Base-by-base conservation (phyloP, 768 basidiomycete genomes). In the Leccinellum albellum region DNA sequence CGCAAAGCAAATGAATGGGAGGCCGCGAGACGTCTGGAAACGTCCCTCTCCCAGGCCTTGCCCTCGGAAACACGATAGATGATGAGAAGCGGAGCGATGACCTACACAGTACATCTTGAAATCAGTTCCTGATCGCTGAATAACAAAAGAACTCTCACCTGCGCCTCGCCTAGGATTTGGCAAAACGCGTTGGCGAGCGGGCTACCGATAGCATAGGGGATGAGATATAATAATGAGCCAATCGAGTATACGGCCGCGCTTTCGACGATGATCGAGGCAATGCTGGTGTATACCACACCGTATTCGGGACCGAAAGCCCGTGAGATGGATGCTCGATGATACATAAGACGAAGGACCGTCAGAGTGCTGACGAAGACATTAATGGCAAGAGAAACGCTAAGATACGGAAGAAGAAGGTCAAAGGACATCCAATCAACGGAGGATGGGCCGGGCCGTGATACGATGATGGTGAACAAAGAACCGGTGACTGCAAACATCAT, bases 21-120 rank as follows among this genome's bases (percentile, higher is more conserved):
- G 0, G 51, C n/a, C 23, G 45, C 45, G n/a, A 55, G 35, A 8
- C 57, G 58, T 13, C 66, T 54, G 2, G 61, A 31, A 17, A 61
- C 50, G 10, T 69, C 61, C 28, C 47, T 59, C n/a, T 63, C 61
- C 79, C 78, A 79, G 1, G 77, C 79, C 20, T 74, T 72, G 15
- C 80, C 80, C 57, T 77, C 69, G 2, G 78, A 75, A 9, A 81
- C 67, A 20, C 79, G 76, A 44, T 76, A 76, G 32, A 78, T 79
- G 56, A 81, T 80, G 23, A 80, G 70, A 59, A 79, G 77, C 0
- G 75, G 73, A 12, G 80, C 78, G 31, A 79, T 73, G 66, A 78
- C 72, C 79, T 44, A 28, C 28, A 28, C 6, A 6, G 28, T 28
- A 28, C 17, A 32, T 17, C 29, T 24, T 15, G 17, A 6, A 8